Evolutionary conservation across 306 rosid genomes (phyloP).

Genomic region (Oxytropis ochrocephala): DNA sequence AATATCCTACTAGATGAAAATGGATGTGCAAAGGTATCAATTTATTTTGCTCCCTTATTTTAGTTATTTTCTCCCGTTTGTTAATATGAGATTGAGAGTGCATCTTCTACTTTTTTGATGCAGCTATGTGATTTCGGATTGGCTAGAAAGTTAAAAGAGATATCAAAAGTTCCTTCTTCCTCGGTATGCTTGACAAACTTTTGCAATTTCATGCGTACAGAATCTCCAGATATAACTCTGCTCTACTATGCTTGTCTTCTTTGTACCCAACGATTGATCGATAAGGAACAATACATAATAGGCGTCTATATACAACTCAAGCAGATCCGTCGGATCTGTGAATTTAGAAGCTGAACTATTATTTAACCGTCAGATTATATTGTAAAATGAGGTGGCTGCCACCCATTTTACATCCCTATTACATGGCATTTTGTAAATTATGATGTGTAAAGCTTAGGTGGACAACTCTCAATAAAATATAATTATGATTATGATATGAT

Average conservation of each 20-base stretch:
- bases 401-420: no score
- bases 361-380: no score
- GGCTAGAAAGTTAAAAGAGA: slow-evolving; percentile 83
- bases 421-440: no score
- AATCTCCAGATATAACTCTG: not conserved
- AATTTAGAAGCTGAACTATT: no score
- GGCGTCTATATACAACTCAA: no score
- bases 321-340: no score
- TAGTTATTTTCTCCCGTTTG: not conserved
- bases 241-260: not conserved
- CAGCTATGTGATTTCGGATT: slow-evolving; percentile 97
- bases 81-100: not conserved
- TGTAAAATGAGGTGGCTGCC: no score
- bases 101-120: slow-evolving; percentile 20
- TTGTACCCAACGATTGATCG: no score
- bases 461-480: no score
- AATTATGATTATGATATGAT: no score
- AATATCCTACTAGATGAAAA: slow-evolving; percentile 87
- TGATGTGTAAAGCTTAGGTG: no score
- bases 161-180: slow-evolving; percentile 69
- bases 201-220: not conserved
- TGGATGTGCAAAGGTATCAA: slow-evolving; percentile 71
- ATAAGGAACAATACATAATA: no score
- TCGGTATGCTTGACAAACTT: slow-evolving; percentile 41
- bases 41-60: not conserved